Evolutionary conservation across 2,329 filamentous ascomycete genomes (phyloP), one percentile per base, ranked within the genome.

Genomic region (Fusarium xyrophilum): DNA sequence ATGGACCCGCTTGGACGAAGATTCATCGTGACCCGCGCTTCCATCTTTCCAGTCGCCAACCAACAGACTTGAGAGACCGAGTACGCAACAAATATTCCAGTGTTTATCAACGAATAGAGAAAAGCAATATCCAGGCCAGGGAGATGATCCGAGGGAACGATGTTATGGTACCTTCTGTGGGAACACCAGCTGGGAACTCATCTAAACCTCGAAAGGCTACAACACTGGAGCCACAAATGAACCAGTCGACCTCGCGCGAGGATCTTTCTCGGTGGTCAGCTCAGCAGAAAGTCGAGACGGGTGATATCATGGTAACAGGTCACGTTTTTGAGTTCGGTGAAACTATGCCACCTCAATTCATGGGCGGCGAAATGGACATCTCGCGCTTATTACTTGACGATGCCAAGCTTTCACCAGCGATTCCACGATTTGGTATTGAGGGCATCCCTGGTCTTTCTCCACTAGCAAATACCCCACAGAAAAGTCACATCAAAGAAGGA

Each of bases 1-100:
- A 89, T 72, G 88, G 88, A 1, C 86, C 88, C 12, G 84, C 86
- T 12, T 90, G 88, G 88, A 89, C 87, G 53, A 87, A 85, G 74
- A 90, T 90, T 23, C 87, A 89, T 73, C 82, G 87, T 36, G 87
- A 90, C 63, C 76, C 83, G 17, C 80, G 80, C 30, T 89, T 87
- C 75, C 81, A 87, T 62, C 78, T 90, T n/a, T 82, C 84, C 7
- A 85, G 76, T 61, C 81, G 88, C 44, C 85, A 88, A 67, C 87
- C 88, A 2, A 90, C 88, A 0, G 88, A 90, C 71, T 75, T 90
- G 53, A 81, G 88, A 64, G 88, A 90, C 67, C 82, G 88, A 25
- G 82, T 89, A 33, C 83, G 88, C 43, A 90, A 90, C 76, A 89
- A 88, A 69, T 88, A 88, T 68, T 85, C 86, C 6, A 83, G 83